Base-by-base conservation (phyloP, 768 basidiomycete genomes). In the Strobilomyces confusus region DNA sequence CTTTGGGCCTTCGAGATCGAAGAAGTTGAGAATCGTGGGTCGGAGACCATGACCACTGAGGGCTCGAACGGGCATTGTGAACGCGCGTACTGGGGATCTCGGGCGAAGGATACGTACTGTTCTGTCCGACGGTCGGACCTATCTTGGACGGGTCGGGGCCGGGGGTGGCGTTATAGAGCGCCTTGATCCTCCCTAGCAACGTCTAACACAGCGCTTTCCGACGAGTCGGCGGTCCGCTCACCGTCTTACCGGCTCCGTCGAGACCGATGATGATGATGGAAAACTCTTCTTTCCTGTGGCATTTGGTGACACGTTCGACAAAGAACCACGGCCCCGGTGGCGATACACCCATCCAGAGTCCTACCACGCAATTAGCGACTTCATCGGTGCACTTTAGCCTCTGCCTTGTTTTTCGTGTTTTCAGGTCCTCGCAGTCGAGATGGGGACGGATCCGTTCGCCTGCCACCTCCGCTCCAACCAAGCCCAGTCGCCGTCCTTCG, bases 111-210 rank as follows among this genome's bases (percentile, higher is more conserved):
- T n/a, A 74, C 89, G 59, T 58, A 95, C 95, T 95, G 70, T 98
- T 98, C 72, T 98, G 95, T 0, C 97, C 97, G 4, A 99, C 89
- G 0, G 97, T 99, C 1, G 97, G 97, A 0, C 81, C 92, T 61
- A 99, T 98, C 73, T 93, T 97, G 61, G 92, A 87, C 0, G 95
- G 86, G 34, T 89, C 76, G n/a, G 97, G 80, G 0, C 91, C 92
- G 0, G 94, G 93, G 0, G 80, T 82, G 36, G 89, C 83, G 66
- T 86, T 95, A 67, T 95, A 98, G 0, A 91, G 72, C 1, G 90
- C 92, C 77, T 98, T 98, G 53, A 98, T 94, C 69, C 86, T 89
- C 75, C 98, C 95, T 40, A 97, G 76, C 56, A 94, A 73, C 0
- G 90, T 93, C 90, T 94, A 19, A 11, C 9, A 19, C 40, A 17